Percentiles rank a stretch among this genome's conserved stretches.
These are phyloP conservation scores for Mycena pura DNA, from an alignment of 768 basidiomycete species.

Conservation along the genomic window DNA sequence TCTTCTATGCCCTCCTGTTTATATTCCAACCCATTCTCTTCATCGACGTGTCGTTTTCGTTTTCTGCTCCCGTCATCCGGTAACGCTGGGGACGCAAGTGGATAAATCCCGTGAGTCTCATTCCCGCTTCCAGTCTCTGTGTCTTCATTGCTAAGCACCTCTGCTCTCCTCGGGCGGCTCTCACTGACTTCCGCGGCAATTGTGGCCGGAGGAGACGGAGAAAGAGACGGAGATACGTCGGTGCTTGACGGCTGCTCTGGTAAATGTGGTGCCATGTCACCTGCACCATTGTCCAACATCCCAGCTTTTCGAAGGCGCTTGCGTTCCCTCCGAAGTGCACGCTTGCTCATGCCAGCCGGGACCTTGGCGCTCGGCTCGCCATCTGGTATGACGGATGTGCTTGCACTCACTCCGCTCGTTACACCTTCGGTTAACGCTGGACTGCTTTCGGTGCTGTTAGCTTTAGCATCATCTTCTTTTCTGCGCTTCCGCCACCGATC, in stretches of 20 bases:
- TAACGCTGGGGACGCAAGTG: background rate
- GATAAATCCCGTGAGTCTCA: background rate
- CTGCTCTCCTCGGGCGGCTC: no score
- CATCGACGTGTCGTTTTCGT: constrained; percentile 14
- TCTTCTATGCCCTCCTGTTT: background rate
- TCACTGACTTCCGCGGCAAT: background rate
- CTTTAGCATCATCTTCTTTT: background rate
- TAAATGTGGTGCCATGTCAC: background rate
- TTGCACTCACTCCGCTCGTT: no score
- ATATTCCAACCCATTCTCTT: background rate
- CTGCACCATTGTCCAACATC: background rate
- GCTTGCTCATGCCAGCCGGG: constrained; percentile 4
- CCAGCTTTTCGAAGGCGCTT: background rate
- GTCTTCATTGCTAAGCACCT: no score
- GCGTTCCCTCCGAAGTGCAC: background rate
- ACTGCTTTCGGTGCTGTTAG: background rate
- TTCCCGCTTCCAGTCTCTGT: background rate
- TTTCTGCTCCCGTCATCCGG: constrained; percentile 11
- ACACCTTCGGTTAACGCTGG: no score
- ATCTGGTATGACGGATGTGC: background rate
- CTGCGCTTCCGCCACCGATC: constrained; percentile 28
- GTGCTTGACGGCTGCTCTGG: background rate
- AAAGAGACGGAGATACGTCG: background rate
- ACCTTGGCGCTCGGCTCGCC: background rate
- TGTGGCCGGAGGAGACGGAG: background rate